A percentile compares a stretch with the other conserved stretches of the same genome.
phyloP scores from a whole-genome alignment of 495 filamentous ascomycete genomes.

The Podospora australis region DNA sequence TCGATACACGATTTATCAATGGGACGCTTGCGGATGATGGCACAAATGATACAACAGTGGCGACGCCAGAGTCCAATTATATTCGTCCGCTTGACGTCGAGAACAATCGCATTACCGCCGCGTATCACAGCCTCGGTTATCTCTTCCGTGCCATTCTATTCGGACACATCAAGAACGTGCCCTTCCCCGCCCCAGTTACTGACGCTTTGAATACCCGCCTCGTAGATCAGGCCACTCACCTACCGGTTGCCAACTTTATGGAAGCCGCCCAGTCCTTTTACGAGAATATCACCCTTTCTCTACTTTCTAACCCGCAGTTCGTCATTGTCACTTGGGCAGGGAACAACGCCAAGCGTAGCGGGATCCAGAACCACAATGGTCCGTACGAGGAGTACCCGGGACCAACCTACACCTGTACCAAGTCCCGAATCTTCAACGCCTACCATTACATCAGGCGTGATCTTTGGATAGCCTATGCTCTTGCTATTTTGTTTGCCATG shows the following conservation, averaged over 20 bases:
- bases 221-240: constrained; percentile 18
- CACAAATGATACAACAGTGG: constrained; percentile 20
- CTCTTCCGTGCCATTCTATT: constrained; percentile 15
- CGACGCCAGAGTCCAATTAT: constrained; percentile 18
- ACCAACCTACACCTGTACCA: constrained; percentile 20
- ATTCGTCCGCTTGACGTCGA: constrained; percentile 18
- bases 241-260: constrained; percentile 12
- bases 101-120: constrained; percentile 16
- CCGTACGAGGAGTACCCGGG: not conserved
- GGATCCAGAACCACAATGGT: constrained; percentile 4
- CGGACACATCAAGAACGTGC: constrained; percentile 13
- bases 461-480: constrained; percentile 25
- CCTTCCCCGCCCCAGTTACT: constrained; percentile 11
- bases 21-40: constrained; percentile 10
- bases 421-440: constrained; percentile 17
- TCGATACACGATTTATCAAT: constrained; percentile 18
- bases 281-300: constrained; percentile 24
- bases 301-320: constrained; percentile 24
- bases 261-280: constrained; percentile 15
- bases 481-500: constrained; percentile 13
- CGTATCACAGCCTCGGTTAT: constrained; percentile 21
- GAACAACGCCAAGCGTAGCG: constrained; percentile 3
- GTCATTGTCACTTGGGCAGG: constrained; percentile 23
- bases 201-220: constrained; percentile 17
- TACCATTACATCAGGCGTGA: constrained; percentile 20